Percentiles rank a stretch among this genome's conserved stretches.
Conservation (phyloP, 2,329 filamentous ascomycete genomes). For the Trichoderma gracile region DNA sequence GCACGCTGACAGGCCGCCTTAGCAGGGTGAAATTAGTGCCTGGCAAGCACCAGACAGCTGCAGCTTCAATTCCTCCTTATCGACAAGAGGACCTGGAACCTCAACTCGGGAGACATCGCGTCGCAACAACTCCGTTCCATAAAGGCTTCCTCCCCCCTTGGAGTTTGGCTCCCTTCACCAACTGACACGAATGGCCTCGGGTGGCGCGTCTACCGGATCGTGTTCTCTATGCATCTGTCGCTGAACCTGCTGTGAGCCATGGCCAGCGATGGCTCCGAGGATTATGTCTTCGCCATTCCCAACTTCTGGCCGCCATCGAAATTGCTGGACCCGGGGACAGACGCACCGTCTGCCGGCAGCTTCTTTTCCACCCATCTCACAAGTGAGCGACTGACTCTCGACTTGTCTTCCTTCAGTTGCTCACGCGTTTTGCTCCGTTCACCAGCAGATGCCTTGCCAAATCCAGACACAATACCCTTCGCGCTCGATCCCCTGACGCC, state of each 20-base stretch:
- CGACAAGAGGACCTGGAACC: too few species aligned
- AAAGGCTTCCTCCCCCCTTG: background rate
- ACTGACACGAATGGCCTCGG: constrained; percentile 5
- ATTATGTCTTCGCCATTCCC: constrained; percentile 64
- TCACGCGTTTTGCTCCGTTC: background rate
- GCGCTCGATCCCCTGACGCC: constrained; percentile 27
- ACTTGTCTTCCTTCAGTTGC: background rate
- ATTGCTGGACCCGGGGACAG: constrained; percentile 40
- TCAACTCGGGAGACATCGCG: too few species aligned
- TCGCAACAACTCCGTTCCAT: too few species aligned
- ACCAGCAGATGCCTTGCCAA: background rate
- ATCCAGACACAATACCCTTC: constrained; percentile 28
- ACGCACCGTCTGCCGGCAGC: constrained; percentile 37
- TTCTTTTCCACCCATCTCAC: constrained; percentile 46
- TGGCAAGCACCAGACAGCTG: background rate
- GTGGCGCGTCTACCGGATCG: constrained; percentile 1
- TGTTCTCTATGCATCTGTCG: constrained; percentile 13
- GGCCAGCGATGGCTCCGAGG: constrained; percentile 44
- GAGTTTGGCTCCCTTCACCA: background rate
- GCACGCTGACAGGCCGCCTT: background rate
- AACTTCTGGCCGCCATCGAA: constrained; percentile 60
- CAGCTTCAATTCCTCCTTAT: too few species aligned
- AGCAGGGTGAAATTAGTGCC: background rate
- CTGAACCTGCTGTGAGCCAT: constrained; percentile 31
- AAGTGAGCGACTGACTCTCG: constrained; percentile 32